Evolutionary conservation across 1,284 basidiomycete species (phyloP).

Genomic region (Papiliotrema laurentii): DNA sequence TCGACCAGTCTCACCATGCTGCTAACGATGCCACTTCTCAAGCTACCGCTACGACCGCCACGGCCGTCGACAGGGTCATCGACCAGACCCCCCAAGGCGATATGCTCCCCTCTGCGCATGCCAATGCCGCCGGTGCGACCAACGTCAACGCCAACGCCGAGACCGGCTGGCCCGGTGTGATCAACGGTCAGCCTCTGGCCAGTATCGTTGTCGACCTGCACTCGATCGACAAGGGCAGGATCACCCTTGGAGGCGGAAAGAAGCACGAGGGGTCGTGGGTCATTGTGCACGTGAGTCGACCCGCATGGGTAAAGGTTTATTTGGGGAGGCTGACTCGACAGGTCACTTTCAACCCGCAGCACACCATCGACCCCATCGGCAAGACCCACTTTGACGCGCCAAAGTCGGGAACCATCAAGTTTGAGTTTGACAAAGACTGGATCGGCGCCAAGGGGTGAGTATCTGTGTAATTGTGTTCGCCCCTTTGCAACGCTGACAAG

Average conservation of each 20-base stretch:
- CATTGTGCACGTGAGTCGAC: constrained; percentile 19
- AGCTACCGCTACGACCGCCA: constrained; percentile 2
- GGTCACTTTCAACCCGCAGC: constrained; percentile 9
- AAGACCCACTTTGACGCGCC: constrained; percentile 4
- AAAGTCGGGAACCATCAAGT: constrained; percentile 34
- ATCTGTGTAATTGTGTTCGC: too few relatives aligned
- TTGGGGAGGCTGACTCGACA: not conserved
- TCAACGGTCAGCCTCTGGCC: constrained; percentile 30
- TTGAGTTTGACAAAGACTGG: constrained; percentile 46
- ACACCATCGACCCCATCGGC: constrained; percentile 10
- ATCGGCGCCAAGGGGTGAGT: constrained; percentile 44
- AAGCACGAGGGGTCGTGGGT: constrained; percentile 28
- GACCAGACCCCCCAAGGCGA: constrained; percentile 28
- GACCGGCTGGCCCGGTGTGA: constrained; percentile 34
- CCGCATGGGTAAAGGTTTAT: not conserved
- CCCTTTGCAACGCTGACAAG: not conserved
- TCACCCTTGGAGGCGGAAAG: constrained; percentile 22
- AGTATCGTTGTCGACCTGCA: constrained; percentile 28
- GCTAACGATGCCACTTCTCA: not conserved
- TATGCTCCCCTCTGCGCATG: constrained; percentile 17
- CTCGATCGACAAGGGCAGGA: constrained; percentile 23
- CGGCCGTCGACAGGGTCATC: constrained; percentile 15
- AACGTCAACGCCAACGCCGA: constrained; percentile 31
- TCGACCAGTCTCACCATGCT: not conserved
- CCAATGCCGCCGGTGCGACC: constrained; percentile 23